Evolutionary conservation across 208 protist genomes (phyloP), one percentile per base, ranked within the genome.

Genomic region (Trichomonas gallinae): DNA sequence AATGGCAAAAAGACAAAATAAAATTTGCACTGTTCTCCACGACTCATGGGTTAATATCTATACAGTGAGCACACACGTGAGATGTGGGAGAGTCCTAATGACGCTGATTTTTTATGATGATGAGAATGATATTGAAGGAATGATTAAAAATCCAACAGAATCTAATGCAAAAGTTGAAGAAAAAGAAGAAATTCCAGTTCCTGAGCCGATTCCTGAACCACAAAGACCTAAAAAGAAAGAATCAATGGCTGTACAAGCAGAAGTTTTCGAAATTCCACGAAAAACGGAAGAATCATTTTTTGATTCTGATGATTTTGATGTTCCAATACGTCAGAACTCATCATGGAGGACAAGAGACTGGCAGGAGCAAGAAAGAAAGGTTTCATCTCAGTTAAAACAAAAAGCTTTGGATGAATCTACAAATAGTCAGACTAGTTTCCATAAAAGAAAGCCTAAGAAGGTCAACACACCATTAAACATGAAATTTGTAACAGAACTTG

Each of bases 1-100:
- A 17, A 93, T 93, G 40, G 87, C 87, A 17, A 42, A 42, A 8
- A 48, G 31, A 23, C 40, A 44, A n/a, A 15, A 93, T 58, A 44
- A 58, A 10, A 17, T 51, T 15, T 93, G 87, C 15, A 44, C 44
- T 48, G 87, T 93, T 93, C 46, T 93, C 15, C 87, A 93, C n/a
- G 87, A 93, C 46, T 11, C 42, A 48, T 93, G 87, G 87, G n/a
- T 93, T n/a, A 44, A 93, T 93, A 51, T 93, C 34, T 93, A 44
- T 21, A 93, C 87, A 9, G 6, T 93, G 4, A 93, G 51, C 17
- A 51, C 87, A 48, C 11, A 44, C 42, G 38, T 93, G 0, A 48
- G 38, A 51, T 93, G 87, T 51, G 87, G 87, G 15, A 93, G 31
- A 93, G 45, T 93, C 17, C 3, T 34, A 51, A 51, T 93, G 15